phyloP scores from a whole-genome alignment of 179 eudicot species.

The Spinacia oleracea region DNA sequence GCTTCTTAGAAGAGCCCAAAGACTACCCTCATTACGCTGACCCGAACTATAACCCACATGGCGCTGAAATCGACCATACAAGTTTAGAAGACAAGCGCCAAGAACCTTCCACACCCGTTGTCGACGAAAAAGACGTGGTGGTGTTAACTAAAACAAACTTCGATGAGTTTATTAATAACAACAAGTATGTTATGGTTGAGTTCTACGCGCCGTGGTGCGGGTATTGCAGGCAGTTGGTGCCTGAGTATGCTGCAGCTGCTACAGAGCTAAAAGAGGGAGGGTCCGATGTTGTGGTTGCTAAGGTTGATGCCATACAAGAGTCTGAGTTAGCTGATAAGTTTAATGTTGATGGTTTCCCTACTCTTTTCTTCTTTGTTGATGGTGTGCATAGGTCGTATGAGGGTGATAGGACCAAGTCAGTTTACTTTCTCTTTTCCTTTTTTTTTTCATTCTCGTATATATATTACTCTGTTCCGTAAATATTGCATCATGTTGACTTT shows the following conservation, averaged over 20 bases:
- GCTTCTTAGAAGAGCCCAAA: slow-evolving; percentile 43
- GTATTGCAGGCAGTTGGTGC: slow-evolving; percentile 71
- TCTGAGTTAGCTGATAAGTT: slow-evolving; percentile 58
- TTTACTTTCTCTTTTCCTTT: not conserved
- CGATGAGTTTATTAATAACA: slow-evolving; percentile 38
- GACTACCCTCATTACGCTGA: slow-evolving; percentile 34
- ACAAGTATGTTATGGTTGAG: slow-evolving; percentile 64
- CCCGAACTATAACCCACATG: not conserved
- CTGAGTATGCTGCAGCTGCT: slow-evolving; percentile 78
- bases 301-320: slow-evolving; percentile 70
- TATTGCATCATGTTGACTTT: too few relatives aligned
- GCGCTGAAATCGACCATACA: slow-evolving; percentile 32
- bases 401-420: slow-evolving; percentile 61
- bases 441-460: not conserved
- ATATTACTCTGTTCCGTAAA: too few relatives aligned
- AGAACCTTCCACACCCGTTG: slow-evolving; percentile 25
- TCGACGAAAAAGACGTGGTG: slow-evolving; percentile 71
- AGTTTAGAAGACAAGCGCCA: slow-evolving; percentile 46
- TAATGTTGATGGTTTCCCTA: slow-evolving; percentile 63
- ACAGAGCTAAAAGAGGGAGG: slow-evolving; percentile 54
- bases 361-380: slow-evolving; percentile 50
- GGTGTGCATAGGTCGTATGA: slow-evolving; percentile 45
- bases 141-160: slow-evolving; percentile 49
- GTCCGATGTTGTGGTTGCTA: slow-evolving; percentile 49
- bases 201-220: slow-evolving; percentile 98